Evolutionary conservation across 768 basidiomycete genomes (phyloP).

Genomic region (Lentinus tigrinus): DNA sequence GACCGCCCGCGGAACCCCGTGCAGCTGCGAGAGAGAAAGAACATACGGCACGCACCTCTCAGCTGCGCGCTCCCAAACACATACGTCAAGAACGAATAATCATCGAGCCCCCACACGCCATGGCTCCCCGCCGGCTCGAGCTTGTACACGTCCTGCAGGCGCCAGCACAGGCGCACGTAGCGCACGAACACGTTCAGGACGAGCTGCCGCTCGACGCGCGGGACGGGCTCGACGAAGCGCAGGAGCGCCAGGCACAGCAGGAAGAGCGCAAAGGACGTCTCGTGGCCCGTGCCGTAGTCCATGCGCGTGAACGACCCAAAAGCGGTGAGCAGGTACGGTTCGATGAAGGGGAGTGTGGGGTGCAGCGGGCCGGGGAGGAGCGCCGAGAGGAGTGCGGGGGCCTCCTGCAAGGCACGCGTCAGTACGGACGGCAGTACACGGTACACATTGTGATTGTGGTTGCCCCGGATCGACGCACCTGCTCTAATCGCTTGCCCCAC

Average conservation of each 20-base stretch:
- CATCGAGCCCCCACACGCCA: conserved; percentile 97
- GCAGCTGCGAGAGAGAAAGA: no score
- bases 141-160: conserved; percentile 82
- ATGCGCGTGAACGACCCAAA: conserved; percentile 90
- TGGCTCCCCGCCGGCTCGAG: conserved; percentile 97
- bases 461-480: no score
- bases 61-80: conserved; percentile 91
- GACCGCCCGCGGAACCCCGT: no score
- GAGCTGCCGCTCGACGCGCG: conserved; percentile 59
- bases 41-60: conserved; percentile 45
- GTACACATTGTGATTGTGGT: no score
- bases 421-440: background rate
- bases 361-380: conserved; percentile 48
- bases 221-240: conserved; percentile 57
- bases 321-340: conserved; percentile 75
- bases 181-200: conserved; percentile 67
- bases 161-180: conserved; percentile 82
- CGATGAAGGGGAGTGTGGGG: conserved; percentile 58
- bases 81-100: conserved; percentile 86
- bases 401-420: conserved; percentile 41
- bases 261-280: conserved; percentile 82
- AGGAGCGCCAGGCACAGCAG: conserved; percentile 70
- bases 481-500: conserved; percentile 78
- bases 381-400: conserved; percentile 45
- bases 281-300: conserved; percentile 98